Conservation (phyloP, 2,329 filamentous ascomycete species). For the Atkinsonella texensis region DNA sequence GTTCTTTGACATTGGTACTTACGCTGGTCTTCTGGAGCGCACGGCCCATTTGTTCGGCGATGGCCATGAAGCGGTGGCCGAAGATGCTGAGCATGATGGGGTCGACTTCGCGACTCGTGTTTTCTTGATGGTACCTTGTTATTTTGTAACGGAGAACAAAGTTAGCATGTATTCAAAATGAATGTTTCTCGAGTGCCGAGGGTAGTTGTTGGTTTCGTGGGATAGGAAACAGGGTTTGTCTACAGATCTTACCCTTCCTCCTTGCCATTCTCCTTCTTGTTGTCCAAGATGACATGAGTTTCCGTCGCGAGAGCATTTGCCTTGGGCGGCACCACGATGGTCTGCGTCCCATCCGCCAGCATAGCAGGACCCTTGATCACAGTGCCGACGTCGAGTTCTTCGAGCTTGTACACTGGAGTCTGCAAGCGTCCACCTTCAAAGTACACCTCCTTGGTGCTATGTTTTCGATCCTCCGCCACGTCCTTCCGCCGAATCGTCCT, state of each 20-base stretch:
- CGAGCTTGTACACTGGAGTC: constrained; percentile 74
- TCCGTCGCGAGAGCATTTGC: constrained; percentile 66
- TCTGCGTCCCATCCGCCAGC: constrained; percentile 79
- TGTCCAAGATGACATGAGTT: constrained; percentile 82
- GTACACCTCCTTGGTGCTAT: constrained; percentile 61
- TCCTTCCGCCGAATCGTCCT: constrained; percentile 52
- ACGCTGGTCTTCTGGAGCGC: constrained; percentile 72
- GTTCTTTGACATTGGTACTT: constrained; percentile 71
- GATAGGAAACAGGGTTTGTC: no score
- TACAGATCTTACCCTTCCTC: constrained; percentile 13
- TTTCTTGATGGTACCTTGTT: constrained; percentile 10
- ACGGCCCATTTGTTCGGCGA: constrained; percentile 74
- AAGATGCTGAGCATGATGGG: constrained; percentile 73
- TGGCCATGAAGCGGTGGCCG: constrained; percentile 74
- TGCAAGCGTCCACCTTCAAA: constrained; percentile 70
- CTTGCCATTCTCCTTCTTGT: constrained; percentile 43
- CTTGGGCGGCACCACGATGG: constrained; percentile 75
- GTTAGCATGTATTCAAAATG: neutral
- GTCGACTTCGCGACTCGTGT: constrained; percentile 36
- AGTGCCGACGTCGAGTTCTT: constrained; percentile 60
- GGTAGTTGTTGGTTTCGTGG: no score
- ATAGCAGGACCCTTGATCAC: constrained; percentile 71
- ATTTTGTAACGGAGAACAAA: no score
- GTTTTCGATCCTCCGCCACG: constrained; percentile 45
- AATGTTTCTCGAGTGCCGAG: no score